Evolutionary conservation across 2,329 filamentous ascomycete species (phyloP), one percentile per base, ranked within the genome.

Genomic region (Pseudogymnoascus sp.): DNA sequence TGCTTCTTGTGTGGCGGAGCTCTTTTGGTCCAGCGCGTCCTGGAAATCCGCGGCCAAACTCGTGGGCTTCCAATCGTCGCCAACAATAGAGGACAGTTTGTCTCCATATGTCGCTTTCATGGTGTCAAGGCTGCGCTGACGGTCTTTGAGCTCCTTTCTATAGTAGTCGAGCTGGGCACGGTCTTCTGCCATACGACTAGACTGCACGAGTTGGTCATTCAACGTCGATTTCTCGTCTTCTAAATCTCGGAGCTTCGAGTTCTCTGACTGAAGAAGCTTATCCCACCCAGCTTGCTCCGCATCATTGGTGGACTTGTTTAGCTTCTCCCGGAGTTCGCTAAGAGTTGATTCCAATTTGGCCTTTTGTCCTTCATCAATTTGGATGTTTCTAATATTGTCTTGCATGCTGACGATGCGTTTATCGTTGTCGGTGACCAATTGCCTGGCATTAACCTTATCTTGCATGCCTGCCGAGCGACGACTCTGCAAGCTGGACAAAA

Each of bases 331-430:
- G 0, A 90, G 81, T 40, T 95, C 89, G 38, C 85, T 83, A 59
- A 90, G 83, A 61, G 88, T 87, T 14, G 87, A 84, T 69, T 95
- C 88, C 5, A 97, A 80, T 3, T 90, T 80, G 25, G 89, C 89
- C 73, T 91, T 90, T 33, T 85, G 84, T 3, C 93, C 93, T 76
- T 97, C 93, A 68, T 99, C 93, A 31, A 93, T 82, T 37, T 89
- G 83, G 62, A 99, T 88, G n/a, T 80, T 79, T 68, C 88, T 82
- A 33, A 91, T 79, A 33, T 89, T 85, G 55, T 78, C 81, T 71
- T 96, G 90, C 35, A 93, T 79, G 0, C 78, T 76, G 3, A 76
- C 76, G 5, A 88, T 84, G 61, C 89, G 89, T 70, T 83, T 86
- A 64, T 96, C 91, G 67, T 95, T 92, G 5, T 80, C 76, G 0